Evolutionary conservation across 2,329 filamentous ascomycete genomes (phyloP), one percentile per base, ranked within the genome.

Genomic region (Penicillium sumatraense): DNA sequence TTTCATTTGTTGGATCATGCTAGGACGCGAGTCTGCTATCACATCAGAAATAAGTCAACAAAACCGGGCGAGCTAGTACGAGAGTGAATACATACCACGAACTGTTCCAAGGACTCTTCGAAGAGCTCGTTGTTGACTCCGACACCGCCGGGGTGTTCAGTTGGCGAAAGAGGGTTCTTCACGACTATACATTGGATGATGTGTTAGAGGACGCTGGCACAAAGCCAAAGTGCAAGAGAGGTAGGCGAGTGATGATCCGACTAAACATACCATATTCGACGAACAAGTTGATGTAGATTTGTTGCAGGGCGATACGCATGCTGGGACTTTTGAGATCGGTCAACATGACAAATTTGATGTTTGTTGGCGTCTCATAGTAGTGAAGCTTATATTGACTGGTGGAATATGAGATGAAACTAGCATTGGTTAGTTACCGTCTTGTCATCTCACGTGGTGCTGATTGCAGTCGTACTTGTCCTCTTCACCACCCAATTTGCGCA

Each of bases 271-370:
- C 89, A 68, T 95, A 99, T 79, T 99, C 95, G 16, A 99, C 93
- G 79, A 95, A 99, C 21, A 98, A 84, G 73, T 96, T 98, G 55
- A 97, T 96, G 75, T 97, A 99, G 60, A 99, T 97, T 82, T 99
- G 95, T 73, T 99, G 93, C 68, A 99, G 78, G 20, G 96, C 93
- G 66, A 96, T 91, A 41, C 93, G 86, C 86, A 99, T 93, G 75
- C 92, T 97, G 63, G 89, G 85, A 54, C 91, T 90, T 63, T 86
- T 89, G 33, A 90, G 90, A 77, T 98, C 95, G 21, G 95, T 98
- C 70, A 98, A 82, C 88, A 99, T 91, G 71, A 97, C 92, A 71
- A 98, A 96, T 71, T 96, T 96, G 75, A 96, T 87, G 73, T 91
- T 96, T 49, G 92, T 95, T 1, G 93, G 92, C 11, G 95, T 98